Percentiles rank a stretch among this genome's conserved stretches.
phyloP scores from a whole-genome alignment of 2,329 filamentous ascomycete species.

The Ambrosiella xylebori region DNA sequence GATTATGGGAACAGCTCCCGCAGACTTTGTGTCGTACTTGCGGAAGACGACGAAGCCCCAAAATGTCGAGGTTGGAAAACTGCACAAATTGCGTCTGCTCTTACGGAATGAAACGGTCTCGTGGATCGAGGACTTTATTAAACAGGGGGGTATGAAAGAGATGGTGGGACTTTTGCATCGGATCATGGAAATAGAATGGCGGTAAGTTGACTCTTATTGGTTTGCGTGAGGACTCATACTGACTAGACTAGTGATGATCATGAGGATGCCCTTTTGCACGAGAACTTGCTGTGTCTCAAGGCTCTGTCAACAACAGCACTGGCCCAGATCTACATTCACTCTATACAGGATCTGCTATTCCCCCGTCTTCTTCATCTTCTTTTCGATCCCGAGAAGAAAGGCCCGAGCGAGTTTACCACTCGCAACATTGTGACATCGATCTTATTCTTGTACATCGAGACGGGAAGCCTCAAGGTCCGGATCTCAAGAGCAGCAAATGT shows the following conservation, averaged over 20 bases:
- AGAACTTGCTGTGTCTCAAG: slow-evolving; percentile 83
- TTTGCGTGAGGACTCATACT: slow-evolving; percentile 13
- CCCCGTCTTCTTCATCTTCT: slow-evolving; percentile 74
- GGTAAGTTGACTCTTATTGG: slow-evolving; percentile 34
- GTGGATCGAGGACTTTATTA: slow-evolving; percentile 88
- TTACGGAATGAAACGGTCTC: slow-evolving; percentile 87
- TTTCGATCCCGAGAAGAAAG: slow-evolving; percentile 96
- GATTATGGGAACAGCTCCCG: slow-evolving; percentile 54
- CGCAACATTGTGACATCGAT: slow-evolving; percentile 78
- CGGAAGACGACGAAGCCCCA: slow-evolving; percentile 66
- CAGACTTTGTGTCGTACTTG: slow-evolving; percentile 75
- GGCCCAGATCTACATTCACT: slow-evolving; percentile 64
- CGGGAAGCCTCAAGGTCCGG: slow-evolving; percentile 43
- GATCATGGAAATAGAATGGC: slow-evolving; percentile 94
- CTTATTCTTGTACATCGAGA: slow-evolving; percentile 72
- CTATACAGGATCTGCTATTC: slow-evolving; percentile 66
- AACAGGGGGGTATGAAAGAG: slow-evolving; percentile 79
- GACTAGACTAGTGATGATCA: slow-evolving; percentile 59
- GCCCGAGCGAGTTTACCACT: slow-evolving; percentile 89
- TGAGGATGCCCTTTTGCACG: slow-evolving; percentile 81
- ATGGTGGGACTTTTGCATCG: slow-evolving; percentile 72
- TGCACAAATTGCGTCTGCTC: slow-evolving; percentile 81
- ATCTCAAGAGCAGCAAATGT: slow-evolving; percentile 54
- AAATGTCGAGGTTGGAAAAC: slow-evolving; percentile 75
- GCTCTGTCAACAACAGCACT: slow-evolving; percentile 82